These are phyloP conservation scores for Logfia minima DNA, from an alignment of 129 eudicot species.

Conservation along the genomic window DNA sequence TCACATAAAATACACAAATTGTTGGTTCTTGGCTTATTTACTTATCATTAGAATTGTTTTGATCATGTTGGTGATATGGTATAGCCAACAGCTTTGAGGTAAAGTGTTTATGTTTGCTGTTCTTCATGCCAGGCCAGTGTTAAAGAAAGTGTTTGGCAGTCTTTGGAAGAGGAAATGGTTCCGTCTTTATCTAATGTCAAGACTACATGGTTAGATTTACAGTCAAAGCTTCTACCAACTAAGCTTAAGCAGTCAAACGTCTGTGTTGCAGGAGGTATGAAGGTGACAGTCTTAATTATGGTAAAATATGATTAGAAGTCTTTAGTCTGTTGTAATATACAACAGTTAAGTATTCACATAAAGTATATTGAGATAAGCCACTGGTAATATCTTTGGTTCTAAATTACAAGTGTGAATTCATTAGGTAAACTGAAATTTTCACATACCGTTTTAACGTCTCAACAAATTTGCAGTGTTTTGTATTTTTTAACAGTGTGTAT, in stretches of 20 bases:
- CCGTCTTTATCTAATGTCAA: conserved; percentile 58
- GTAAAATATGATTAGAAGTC: conserved; percentile 15
- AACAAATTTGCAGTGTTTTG: conserved; percentile 15
- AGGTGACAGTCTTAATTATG: conserved; percentile 31
- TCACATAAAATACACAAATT: neutral
- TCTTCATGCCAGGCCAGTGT: conserved; percentile 54
- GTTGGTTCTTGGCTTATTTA: neutral
- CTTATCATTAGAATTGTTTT: neutral
- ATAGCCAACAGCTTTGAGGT: conserved; percentile 18
- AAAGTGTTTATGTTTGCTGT: conserved; percentile 9
- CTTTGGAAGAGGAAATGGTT: conserved; percentile 85
- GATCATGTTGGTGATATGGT: neutral
- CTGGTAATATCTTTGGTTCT: conserved; percentile 10
- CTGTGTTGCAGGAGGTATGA: conserved; percentile 98
- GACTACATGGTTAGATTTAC: conserved; percentile 82
- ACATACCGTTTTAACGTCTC: conserved; percentile 7
- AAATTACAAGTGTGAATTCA: neutral
- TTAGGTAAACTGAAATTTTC: neutral
- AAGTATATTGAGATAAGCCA: conserved; percentile 6
- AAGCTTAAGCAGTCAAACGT: conserved; percentile 76
- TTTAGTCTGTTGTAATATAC: neutral
- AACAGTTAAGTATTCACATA: neutral
- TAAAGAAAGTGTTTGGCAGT: conserved; percentile 74
- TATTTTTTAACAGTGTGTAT: neutral
- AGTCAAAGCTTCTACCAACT: conserved; percentile 58